Evolutionary conservation across 805 yeast species (phyloP).

Genomic region (Ogataea ramenticola): DNA sequence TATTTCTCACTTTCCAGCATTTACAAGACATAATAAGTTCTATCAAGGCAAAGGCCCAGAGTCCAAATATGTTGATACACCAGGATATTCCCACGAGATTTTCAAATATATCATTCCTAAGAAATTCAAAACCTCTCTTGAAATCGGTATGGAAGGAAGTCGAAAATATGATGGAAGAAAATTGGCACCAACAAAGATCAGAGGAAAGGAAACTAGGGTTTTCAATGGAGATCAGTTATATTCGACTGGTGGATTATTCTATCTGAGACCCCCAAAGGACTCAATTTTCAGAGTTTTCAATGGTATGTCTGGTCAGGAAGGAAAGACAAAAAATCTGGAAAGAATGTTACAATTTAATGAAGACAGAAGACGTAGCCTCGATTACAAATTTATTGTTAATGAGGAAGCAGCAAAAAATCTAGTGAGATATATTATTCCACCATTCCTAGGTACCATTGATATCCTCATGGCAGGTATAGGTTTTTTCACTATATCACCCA

Average conservation of each 20-base stretch:
- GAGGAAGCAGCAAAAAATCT: conserved; percentile 23
- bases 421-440: conserved; percentile 51
- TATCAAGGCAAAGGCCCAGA: conserved; percentile 26
- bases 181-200: conserved; percentile 3
- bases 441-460: conserved; percentile 64
- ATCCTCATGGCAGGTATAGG: conserved; percentile 62
- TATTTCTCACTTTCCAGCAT: conserved; percentile 54
- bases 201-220: conserved; percentile 7
- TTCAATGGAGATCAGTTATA: conserved; percentile 18
- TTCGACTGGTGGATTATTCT: conserved; percentile 57
- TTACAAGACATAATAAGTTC: conserved; percentile 49
- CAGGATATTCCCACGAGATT: conserved; percentile 34
- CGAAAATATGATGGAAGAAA: conserved; percentile 3
- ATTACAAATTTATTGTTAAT: conserved; percentile 12
- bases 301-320: conserved; percentile 34
- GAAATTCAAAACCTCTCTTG: conserved; percentile 1
- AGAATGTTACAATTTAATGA: conserved; percentile 23
- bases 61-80: conserved; percentile 33
- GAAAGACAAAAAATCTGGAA: conserved; percentile 24
- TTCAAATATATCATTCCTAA: conserved; percentile 19
- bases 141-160: conserved; percentile 5
- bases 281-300: conserved; percentile 42
- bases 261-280: conserved; percentile 44
- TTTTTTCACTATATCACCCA: conserved; percentile 50
- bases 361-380: conserved; percentile 20